Conservation (phyloP, 2,329 filamentous ascomycete species). For the Amauroascus niger region DNA sequence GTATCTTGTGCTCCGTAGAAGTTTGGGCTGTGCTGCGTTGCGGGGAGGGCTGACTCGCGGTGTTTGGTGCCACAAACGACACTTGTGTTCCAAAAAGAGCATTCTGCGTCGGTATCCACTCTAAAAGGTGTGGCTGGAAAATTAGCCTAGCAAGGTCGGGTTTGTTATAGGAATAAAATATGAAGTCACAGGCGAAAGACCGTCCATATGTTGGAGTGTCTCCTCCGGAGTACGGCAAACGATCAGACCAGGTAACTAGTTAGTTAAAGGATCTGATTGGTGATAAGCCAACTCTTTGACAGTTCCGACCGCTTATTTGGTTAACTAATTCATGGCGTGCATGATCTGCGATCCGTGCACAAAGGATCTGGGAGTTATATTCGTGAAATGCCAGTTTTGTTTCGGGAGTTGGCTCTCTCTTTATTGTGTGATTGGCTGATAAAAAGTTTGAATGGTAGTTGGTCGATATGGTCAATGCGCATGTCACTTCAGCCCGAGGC, state of each 20-base stretch:
- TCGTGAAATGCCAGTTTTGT: not conserved
- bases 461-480: not conserved
- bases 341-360: slow-evolving; percentile 1
- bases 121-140: not conserved
- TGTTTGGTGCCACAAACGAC: not conserved
- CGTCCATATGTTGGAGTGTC: not conserved
- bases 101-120: not conserved
- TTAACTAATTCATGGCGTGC: not conserved
- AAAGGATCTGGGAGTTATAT: not conserved
- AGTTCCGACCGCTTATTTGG: not conserved
- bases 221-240: not conserved
- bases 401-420: not conserved
- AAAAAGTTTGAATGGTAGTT: not conserved
- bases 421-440: not conserved
- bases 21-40: not conserved
- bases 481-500: not conserved
- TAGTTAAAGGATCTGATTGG: not conserved
- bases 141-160: not conserved
- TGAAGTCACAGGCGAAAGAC: not conserved
- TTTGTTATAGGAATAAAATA: not conserved
- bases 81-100: slow-evolving; percentile 1
- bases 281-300: not conserved
- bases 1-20: not conserved
- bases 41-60: not conserved
- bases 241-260: not conserved